These are phyloP conservation scores for Dictyostelium firmibasis DNA, from an alignment of 78 protist species.

Conservation along the genomic window DNA sequence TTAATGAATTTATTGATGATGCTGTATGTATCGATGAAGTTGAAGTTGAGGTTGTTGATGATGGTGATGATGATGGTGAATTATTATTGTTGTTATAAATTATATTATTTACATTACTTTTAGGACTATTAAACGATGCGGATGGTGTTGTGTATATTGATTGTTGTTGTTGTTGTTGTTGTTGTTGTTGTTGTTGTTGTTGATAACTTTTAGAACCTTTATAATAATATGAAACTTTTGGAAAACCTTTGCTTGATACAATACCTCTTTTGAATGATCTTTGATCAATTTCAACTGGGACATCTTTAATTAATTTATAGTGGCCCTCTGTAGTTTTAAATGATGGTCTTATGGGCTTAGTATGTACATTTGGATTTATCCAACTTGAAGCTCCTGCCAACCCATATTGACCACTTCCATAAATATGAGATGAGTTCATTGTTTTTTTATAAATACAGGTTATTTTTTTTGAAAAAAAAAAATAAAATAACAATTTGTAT, in stretches of 20 bases:
- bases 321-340: constrained; percentile 46
- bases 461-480: background rate
- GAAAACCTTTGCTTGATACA: background rate
- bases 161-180: background rate
- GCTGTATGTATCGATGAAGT: background rate
- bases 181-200: background rate
- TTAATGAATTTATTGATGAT: background rate
- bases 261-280: background rate
- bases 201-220: background rate
- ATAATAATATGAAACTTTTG: background rate
- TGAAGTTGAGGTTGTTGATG: background rate
- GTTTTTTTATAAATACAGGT: background rate
- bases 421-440: background rate
- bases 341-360: constrained; percentile 65
- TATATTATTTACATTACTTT: background rate
- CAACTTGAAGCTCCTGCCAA: background rate
- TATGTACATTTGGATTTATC: background rate
- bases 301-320: constrained; percentile 45
- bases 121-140: background rate
- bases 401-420: background rate
- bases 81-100: background rate
- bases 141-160: constrained; percentile 9
- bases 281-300: background rate
- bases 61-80: constrained; percentile 7
- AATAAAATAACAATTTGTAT: background rate